phyloP scores from a whole-genome alignment of 1,284 basidiomycete species.

The Marasmius tenuissimus region DNA sequence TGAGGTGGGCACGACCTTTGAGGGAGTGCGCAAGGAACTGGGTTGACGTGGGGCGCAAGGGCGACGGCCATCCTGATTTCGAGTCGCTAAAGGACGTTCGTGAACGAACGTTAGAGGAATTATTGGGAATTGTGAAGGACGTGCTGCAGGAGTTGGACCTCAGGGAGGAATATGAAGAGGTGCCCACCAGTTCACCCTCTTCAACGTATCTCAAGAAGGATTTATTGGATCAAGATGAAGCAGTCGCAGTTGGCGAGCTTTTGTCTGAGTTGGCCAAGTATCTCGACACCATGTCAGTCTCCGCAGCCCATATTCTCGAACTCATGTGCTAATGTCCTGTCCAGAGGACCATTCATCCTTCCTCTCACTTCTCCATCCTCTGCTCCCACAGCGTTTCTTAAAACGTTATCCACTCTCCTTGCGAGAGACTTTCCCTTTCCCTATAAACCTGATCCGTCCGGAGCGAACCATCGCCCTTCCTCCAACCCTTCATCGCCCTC shows the following conservation, averaged over 20 bases:
- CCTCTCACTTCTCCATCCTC: slow-evolving; percentile 51
- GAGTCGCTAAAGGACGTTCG: slow-evolving; percentile 32
- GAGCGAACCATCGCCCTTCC: background rate
- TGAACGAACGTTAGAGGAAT: slow-evolving; percentile 67
- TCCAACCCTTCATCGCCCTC: background rate
- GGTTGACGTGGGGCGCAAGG: slow-evolving; percentile 38
- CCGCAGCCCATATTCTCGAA: background rate
- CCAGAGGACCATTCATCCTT: slow-evolving; percentile 52
- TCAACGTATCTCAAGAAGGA: slow-evolving; percentile 28
- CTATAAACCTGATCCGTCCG: background rate
- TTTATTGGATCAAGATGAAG: slow-evolving; percentile 62
- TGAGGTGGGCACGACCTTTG: slow-evolving; percentile 54
- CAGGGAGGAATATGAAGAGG: slow-evolving; percentile 47
- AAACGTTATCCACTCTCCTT: slow-evolving; percentile 57
- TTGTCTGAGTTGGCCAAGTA: slow-evolving; percentile 57
- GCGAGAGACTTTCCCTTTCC: slow-evolving; percentile 44
- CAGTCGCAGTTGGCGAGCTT: slow-evolving; percentile 58
- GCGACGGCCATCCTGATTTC: slow-evolving; percentile 19
- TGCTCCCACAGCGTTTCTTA: slow-evolving; percentile 57
- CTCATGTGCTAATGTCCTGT: slow-evolving; percentile 18
- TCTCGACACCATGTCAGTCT: slow-evolving; percentile 54
- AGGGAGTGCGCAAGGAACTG: slow-evolving; percentile 55
- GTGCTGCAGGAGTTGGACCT: slow-evolving; percentile 70
- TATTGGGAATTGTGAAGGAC: slow-evolving; percentile 66
- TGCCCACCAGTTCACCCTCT: slow-evolving; percentile 15